phyloP scores from a whole-genome alignment of 805 yeast genomes.

The Candida incommunis region DNA sequence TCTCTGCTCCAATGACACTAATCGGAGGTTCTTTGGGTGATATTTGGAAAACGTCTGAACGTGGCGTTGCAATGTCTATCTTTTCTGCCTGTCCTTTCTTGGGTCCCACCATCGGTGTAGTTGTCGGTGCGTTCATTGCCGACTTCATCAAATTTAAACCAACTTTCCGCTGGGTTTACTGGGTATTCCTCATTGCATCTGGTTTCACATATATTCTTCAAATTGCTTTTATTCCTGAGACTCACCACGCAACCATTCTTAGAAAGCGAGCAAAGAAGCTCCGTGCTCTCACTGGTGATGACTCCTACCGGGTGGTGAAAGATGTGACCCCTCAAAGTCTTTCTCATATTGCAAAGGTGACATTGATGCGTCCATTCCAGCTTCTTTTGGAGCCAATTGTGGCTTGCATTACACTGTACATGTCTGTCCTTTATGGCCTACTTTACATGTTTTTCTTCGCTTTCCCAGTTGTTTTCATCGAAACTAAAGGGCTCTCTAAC shows the following conservation, averaged over 20 bases:
- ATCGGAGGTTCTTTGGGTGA: conserved; percentile 73
- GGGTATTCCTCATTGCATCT: conserved; percentile 44
- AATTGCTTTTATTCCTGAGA: conserved; percentile 42
- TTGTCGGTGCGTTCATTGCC: conserved; percentile 49
- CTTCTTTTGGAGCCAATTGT: conserved; percentile 31
- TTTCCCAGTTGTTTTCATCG: conserved; percentile 43
- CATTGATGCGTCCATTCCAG: conserved; percentile 62
- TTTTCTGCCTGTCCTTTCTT: conserved; percentile 50
- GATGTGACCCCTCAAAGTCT: conserved; percentile 65
- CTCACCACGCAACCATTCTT: conserved; percentile 40
- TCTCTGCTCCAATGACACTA: conserved; percentile 59
- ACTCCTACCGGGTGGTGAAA: conserved; percentile 34
- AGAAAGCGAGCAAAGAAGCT: conserved; percentile 36
- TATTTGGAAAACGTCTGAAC: conserved; percentile 42
- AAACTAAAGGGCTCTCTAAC: conserved; percentile 35
- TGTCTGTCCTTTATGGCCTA: conserved; percentile 28
- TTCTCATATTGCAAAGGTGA: conserved; percentile 49
- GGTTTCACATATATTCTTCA: conserved; percentile 38
- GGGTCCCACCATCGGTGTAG: conserved; percentile 49
- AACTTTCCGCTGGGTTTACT: conserved; percentile 63
- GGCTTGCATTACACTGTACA: conserved; percentile 38
- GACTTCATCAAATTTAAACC: conserved; percentile 47
- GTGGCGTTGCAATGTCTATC: conserved; percentile 57
- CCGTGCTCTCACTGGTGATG: conserved; percentile 38
- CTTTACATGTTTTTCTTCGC: conserved; percentile 54